Conservation (phyloP, 441 rosid species). For the Flueggea neowawraea region DNA sequence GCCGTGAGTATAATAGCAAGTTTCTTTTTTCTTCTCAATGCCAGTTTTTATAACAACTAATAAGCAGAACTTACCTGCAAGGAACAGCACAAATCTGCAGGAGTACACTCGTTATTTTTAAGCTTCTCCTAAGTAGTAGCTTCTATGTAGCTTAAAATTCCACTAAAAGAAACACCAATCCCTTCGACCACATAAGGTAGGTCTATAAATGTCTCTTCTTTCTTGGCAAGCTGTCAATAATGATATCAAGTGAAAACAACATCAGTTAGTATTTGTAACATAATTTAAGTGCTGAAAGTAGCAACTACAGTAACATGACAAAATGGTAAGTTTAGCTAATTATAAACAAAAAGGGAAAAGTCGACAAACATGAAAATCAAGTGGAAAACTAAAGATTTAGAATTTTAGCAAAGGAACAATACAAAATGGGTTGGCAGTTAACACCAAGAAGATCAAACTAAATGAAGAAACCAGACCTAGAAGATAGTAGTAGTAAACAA, state of each 20-base stretch:
- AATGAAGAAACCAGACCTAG: no score
- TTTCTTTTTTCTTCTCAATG: background rate
- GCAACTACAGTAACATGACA: background rate
- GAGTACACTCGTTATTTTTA: conserved; percentile 77
- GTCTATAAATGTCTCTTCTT: conserved; percentile 83
- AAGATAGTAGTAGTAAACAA: no score
- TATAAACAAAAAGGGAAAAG: no score
- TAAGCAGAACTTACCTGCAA: conserved; percentile 57
- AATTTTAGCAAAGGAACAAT: no score
- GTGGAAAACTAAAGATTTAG: no score
- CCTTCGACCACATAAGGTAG: conserved; percentile 95
- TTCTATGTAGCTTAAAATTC: conserved; percentile 90
- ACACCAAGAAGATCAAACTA: no score
- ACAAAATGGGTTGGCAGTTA: no score
- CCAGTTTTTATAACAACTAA: background rate
- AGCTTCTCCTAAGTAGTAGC: conserved; percentile 81
- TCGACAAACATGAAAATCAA: no score
- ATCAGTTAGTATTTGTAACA: background rate
- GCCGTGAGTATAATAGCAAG: background rate
- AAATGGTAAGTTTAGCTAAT: no score
- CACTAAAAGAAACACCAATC: conserved; percentile 96
- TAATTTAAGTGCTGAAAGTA: conserved; percentile 7
- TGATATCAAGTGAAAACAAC: conserved; percentile 5
- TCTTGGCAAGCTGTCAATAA: conserved; percentile 79
- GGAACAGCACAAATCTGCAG: conserved; percentile 93